These are phyloP conservation scores for Solanum boliviense DNA, from an alignment of 257 asterid genomes.

Conservation along the genomic window DNA sequence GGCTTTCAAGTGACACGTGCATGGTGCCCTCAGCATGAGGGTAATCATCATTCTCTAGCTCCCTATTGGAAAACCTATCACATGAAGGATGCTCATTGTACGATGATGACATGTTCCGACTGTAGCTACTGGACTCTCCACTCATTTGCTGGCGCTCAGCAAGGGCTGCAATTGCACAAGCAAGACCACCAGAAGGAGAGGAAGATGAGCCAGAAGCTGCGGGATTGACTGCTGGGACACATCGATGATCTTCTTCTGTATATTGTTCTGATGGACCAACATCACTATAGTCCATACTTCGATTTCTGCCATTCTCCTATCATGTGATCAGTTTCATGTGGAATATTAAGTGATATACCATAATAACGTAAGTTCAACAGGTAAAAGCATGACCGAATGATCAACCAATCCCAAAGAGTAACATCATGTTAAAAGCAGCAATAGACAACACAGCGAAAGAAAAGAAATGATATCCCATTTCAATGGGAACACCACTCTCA, in stretches of 20 bases:
- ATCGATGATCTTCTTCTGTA: constrained; percentile 15
- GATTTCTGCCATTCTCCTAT: constrained; percentile 62
- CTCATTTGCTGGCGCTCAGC: constrained; percentile 74
- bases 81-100: constrained; percentile 23
- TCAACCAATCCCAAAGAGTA: neutral
- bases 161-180: constrained; percentile 86
- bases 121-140: constrained; percentile 42
- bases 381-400: neutral
- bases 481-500: neutral
- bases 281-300: constrained; percentile 25
- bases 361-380: neutral
- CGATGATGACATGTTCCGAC: constrained; percentile 21
- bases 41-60: constrained; percentile 32
- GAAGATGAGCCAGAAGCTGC: constrained; percentile 45
- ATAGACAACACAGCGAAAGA: neutral
- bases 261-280: constrained; percentile 34
- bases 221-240: constrained; percentile 13
- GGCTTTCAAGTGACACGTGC: constrained; percentile 29
- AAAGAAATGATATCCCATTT: neutral
- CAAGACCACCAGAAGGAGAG: constrained; percentile 87
- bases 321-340: constrained; percentile 5
- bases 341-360: neutral
- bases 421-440: neutral
- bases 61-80: constrained; percentile 31
- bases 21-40: constrained; percentile 25